Evolutionary conservation across 2,329 filamentous ascomycete species (phyloP), one percentile per base, ranked within the genome.

Genomic region (Fusarium pseudoanthophilum): DNA sequence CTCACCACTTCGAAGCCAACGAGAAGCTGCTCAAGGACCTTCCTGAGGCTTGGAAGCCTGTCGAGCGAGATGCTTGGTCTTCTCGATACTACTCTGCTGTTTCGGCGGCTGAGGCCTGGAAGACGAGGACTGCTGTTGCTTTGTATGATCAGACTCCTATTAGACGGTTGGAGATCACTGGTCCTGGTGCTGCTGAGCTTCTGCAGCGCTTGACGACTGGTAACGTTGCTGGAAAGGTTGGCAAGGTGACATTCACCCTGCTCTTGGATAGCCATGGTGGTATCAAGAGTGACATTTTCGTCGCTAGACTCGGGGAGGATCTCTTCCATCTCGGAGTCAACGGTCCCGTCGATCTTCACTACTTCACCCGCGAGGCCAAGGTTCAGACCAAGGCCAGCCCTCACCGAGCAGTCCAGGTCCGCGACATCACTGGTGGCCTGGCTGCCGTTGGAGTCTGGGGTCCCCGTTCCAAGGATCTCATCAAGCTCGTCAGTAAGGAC

Each of bases 361-460:
- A 91, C 69, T 81, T 92, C 28, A 75, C 82, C 3, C 83, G 85
- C 6, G 87, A 89, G 76, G 89, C 89, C 2, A 85, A 85, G 5
- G 73, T 79, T 7, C 88, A 90, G 64, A 80, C 77, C 4, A 80
- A 84, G 62, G 72, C 75, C 1, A 80, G 73, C 4, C 84, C 87
- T 0, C 78, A 75, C 8, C 77, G 83, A 46, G 86, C 83, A 80
- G 85, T 85, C 0, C 84, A 87, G 21, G 87, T 91, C 1, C 85
- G 86, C 37, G 90, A 92, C 46, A 84, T 91, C 49, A 92, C 90
- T 0, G 87, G 88, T 2, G 86, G 84, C 7, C 90, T 89, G 1
- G 91, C 89, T 75, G 88, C 87, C 66, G 83, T 92, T 26, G 90
- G 90, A 1, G 86, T 92, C 21, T 92, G 89, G 89, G 90, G 90